Evolutionary conservation across 176 grass and related monocot genomes (phyloP), one percentile per base, ranked within the genome.

Genomic region (Cenchrus purpureus): DNA sequence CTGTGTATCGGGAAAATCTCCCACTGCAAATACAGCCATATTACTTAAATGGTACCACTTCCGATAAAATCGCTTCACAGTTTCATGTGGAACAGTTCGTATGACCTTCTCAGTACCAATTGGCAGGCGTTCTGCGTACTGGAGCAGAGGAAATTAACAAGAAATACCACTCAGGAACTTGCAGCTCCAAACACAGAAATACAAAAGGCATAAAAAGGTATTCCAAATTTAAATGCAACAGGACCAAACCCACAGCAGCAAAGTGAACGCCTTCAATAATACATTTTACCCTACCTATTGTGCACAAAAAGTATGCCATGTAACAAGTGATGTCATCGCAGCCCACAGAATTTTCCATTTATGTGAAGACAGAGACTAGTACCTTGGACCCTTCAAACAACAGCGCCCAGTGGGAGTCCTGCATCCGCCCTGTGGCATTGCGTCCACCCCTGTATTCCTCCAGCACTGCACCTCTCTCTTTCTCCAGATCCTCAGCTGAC

Each of bases 31-130:
- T 32, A 99, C 90, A 55, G 91, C 97, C 97, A 99, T 99, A 68
- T 96, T 99, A 86, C 91, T 90, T 81, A 99, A 89, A 82, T 94
- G 90, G 69, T 99, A 99, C 97, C 97, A 99, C 84, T 99, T 96
- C 51, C 79, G 86, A 34, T 99, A 96, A 84, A 99, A 99, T 16
- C 84, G 65, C 76, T 81, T 92, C 71, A 96, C 91, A 65, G 90
- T 90, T 77, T 96, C 91, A 66, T 89, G 81, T 16, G 97, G 86
- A 81, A 96, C 93, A 85, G 91, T 94, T 37, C 93, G 86, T 85
- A 99, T 99, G 75, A 96, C 91, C 86, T 99, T 99, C 63, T 96
- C 97, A 32, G 88, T 89, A 56, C 97, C 97, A 78, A 99, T 99
- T 65, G 97, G 97, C 86, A 96, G 72, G 29, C 93, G 91, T 73